Conservation (phyloP, 257 asterid species). For the Capsicum rhomboideum region DNA sequence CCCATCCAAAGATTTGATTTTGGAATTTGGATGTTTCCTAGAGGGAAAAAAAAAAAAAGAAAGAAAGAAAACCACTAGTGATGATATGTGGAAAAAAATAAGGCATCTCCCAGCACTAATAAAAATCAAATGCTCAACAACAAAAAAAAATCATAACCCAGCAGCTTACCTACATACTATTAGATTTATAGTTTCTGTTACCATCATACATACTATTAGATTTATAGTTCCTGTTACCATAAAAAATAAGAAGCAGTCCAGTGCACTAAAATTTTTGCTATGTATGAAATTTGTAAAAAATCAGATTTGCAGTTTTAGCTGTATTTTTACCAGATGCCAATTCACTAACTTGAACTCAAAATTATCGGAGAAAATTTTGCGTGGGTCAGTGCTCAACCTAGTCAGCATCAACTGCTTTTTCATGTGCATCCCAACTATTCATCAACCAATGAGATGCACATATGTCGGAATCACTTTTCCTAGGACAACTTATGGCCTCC, state of each 20-base stretch:
- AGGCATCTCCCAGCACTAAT: background rate
- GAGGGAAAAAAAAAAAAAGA: no score
- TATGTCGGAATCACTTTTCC: slow-evolving; percentile 15
- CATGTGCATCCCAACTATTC: slow-evolving; percentile 40
- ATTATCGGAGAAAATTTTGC: slow-evolving; percentile 7
- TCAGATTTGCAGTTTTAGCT: no score
- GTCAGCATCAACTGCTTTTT: slow-evolving; percentile 27
- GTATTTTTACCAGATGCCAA: no score
- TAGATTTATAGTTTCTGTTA: slow-evolving; percentile 16
- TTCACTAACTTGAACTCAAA: background rate
- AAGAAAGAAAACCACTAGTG: background rate
- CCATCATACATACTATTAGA: background rate
- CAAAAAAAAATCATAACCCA: background rate
- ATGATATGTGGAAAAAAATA: no score
- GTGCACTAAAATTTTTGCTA: no score
- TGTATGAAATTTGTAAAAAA: no score
- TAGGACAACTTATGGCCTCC: background rate
- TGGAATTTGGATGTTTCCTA: background rate
- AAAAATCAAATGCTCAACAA: background rate
- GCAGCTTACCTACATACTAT: background rate
- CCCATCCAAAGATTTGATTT: no score
- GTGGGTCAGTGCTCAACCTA: slow-evolving; percentile 17
- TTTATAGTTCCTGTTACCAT: background rate
- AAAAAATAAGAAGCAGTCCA: no score
- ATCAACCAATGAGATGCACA: slow-evolving; percentile 31